A percentile compares a stretch with the other conserved stretches of the same genome.
Evolutionary conservation across 306 rosid species (phyloP).

Genomic region (Quercus gilva): DNA sequence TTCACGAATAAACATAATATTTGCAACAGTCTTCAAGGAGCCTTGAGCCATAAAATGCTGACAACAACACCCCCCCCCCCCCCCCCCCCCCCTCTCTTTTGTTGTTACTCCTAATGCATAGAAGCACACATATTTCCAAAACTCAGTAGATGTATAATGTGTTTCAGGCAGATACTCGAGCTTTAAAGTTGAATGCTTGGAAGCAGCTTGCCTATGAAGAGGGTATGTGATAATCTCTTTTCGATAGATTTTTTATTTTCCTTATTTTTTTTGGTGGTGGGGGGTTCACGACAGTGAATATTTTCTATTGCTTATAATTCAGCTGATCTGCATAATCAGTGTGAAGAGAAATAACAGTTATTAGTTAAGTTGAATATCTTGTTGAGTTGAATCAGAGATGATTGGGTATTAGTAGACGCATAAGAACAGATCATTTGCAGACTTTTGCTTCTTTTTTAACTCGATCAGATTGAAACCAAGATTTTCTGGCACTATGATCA

Average conservation of each 20-base stretch:
- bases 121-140: background rate
- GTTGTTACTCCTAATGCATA: no score
- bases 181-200: conserved; percentile 78
- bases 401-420: no score
- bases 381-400: background rate
- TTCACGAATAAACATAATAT: background rate
- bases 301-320: background rate
- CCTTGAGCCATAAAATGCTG: background rate
- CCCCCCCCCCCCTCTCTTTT: background rate
- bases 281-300: background rate
- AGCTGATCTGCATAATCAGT: background rate
- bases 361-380: background rate
- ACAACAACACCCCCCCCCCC: no score
- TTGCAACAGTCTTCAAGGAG: background rate
- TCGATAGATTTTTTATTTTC: background rate
- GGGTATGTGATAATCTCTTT: conserved; percentile 46
- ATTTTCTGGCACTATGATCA: background rate
- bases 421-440: background rate
- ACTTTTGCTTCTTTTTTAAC: no score
- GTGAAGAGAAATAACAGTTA: background rate
- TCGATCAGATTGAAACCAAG: background rate
- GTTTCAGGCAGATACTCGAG: conserved; percentile 88
- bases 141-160: conserved; percentile 6
- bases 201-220: conserved; percentile 83
- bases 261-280: background rate